A percentile compares a stretch with the other conserved stretches of the same genome.
Conservation (phyloP, 495 filamentous ascomycete genomes). For the Aspergillus heteromorphus region DNA sequence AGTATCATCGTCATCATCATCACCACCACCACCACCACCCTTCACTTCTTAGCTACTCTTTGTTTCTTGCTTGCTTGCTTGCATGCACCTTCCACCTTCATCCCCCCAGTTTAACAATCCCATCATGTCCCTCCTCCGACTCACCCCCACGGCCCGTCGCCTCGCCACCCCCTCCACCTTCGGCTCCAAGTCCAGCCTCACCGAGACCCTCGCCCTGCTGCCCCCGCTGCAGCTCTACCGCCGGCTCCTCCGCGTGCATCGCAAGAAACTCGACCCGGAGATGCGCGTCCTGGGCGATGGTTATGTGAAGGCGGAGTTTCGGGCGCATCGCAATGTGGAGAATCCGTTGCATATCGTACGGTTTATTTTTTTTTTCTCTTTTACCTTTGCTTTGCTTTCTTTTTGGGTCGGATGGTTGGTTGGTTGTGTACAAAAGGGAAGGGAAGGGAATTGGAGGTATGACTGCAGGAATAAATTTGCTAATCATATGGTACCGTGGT, state of each 20-base stretch:
- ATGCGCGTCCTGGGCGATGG: conserved; percentile 81
- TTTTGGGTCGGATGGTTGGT: neutral
- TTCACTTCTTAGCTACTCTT: too few relatives aligned
- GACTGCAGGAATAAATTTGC: neutral
- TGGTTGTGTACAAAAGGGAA: neutral
- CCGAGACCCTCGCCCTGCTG: conserved; percentile 67
- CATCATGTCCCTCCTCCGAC: neutral
- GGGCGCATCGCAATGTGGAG: conserved; percentile 72
- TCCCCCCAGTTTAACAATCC: neutral
- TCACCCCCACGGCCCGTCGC: conserved; percentile 25
- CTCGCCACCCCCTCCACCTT: conserved; percentile 42
- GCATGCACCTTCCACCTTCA: neutral
- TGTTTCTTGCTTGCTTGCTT: too few relatives aligned
- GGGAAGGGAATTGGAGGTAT: too few relatives aligned
- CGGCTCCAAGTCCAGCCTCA: conserved; percentile 46
- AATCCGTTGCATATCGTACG: conserved; percentile 89
- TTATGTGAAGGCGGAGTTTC: conserved; percentile 88
- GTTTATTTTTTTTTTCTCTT: neutral
- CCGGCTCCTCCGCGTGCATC: conserved; percentile 77
- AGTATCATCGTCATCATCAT: neutral
- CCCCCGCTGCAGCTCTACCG: conserved; percentile 91
- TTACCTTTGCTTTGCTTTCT: neutral
- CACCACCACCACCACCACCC: neutral
- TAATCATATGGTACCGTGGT: neutral
- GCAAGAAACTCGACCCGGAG: conserved; percentile 64